Conservation (phyloP, 2,329 filamentous ascomycete genomes). For the Xylariaceae sp. region DNA sequence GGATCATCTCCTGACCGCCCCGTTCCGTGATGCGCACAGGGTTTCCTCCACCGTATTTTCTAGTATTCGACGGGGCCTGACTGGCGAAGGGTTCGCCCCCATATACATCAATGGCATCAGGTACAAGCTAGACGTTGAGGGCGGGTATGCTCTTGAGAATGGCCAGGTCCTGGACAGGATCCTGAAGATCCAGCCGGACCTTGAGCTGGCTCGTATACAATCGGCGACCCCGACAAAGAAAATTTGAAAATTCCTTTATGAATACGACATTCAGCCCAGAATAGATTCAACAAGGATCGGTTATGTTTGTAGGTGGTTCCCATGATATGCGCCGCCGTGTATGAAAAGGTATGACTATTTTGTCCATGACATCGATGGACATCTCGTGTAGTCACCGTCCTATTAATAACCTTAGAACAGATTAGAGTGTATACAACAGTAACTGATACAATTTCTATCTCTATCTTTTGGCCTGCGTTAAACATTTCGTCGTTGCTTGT, state of each 20-base stretch:
- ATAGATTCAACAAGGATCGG: not conserved
- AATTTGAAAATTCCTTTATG: not conserved
- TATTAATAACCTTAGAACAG: not conserved
- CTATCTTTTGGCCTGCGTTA: not conserved
- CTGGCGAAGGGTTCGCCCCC: slow-evolving; percentile 53
- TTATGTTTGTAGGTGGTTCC: not conserved
- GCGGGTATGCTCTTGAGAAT: slow-evolving; percentile 55
- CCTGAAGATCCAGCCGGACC: slow-evolving; percentile 36
- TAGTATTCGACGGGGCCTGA: slow-evolving; percentile 49
- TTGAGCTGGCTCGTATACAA: slow-evolving; percentile 9
- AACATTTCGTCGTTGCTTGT: not conserved
- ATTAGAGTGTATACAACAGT: not conserved
- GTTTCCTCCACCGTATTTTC: slow-evolving; percentile 41
- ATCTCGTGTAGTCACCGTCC: not conserved
- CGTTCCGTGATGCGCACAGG: slow-evolving; percentile 49
- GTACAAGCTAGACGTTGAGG: slow-evolving; percentile 56
- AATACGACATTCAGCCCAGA: not conserved
- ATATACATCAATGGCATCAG: slow-evolving; percentile 44
- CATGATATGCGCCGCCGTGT: not conserved
- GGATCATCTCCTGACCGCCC: slow-evolving; percentile 53
- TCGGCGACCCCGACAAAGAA: not conserved
- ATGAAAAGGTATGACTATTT: not conserved
- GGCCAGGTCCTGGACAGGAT: slow-evolving; percentile 57
- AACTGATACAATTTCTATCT: not conserved
- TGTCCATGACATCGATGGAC: not conserved